phyloP scores from a whole-genome alignment of 345 rosid species.

The Psidium friedrichsthalianum region DNA sequence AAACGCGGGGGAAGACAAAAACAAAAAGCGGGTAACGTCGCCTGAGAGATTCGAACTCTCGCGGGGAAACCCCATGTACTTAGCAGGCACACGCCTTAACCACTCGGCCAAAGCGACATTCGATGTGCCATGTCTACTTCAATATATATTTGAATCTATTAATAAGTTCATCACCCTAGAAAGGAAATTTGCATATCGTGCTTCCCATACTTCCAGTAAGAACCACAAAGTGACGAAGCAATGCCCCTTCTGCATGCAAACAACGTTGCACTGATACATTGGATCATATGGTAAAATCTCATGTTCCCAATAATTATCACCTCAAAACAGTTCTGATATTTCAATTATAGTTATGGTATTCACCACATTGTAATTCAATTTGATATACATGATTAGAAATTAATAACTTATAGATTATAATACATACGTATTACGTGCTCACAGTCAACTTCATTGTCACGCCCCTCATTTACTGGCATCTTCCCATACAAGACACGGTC shows the following conservation, averaged over 20 bases:
- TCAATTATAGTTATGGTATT: rapidly evolving
- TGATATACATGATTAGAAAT: not conserved
- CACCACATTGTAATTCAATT: not conserved
- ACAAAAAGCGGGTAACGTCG: constrained; percentile 10
- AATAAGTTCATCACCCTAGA: no score
- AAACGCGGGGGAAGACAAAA: not conserved
- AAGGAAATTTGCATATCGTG: no score
- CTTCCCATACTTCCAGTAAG: not conserved
- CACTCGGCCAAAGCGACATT: constrained; percentile 80
- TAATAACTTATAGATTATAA: not conserved
- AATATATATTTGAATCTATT: no score
- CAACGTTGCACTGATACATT: no score
- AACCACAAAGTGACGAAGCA: not conserved
- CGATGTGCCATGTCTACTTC: no score
- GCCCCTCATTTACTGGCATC: not conserved
- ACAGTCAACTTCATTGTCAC: not conserved
- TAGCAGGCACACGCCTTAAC: constrained; percentile 93
- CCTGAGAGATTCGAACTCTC: constrained; percentile 77
- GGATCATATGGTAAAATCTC: not conserved
- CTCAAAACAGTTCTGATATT: not conserved
- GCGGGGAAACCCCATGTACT: constrained; percentile 77
- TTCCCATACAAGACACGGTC: not conserved
- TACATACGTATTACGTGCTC: no score
- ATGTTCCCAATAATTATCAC: not conserved
- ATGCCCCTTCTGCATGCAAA: not conserved